phyloP scores from a whole-genome alignment of 2,329 filamentous ascomycete genomes.

The Elsinoe batatas region DNA sequence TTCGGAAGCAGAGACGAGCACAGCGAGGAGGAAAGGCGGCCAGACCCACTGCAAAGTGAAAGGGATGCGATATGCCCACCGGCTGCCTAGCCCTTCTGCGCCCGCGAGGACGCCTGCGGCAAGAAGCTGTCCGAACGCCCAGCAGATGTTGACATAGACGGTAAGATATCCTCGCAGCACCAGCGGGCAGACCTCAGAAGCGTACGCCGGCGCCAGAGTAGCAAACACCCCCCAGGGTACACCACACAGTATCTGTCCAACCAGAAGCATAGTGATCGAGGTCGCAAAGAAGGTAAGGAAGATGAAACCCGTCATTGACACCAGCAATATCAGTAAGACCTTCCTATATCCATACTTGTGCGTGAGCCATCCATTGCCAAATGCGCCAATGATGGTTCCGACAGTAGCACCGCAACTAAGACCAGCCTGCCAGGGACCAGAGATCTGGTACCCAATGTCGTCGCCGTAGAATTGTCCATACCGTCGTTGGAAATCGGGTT shows the following conservation, averaged over 20 bases:
- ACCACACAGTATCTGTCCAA: constrained; percentile 52
- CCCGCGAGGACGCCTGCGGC: constrained; percentile 33
- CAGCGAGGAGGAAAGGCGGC: constrained; percentile 31
- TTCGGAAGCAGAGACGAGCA: constrained; percentile 27
- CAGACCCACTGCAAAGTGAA: constrained; percentile 39
- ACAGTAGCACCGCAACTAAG: constrained; percentile 45
- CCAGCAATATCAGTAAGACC: constrained; percentile 7
- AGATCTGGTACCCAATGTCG: constrained; percentile 28
- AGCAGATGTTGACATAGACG: constrained; percentile 52
- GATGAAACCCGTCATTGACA: constrained; percentile 34
- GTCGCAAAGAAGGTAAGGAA: constrained; percentile 47
- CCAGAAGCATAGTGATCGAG: constrained; percentile 46
- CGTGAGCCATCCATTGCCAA: constrained; percentile 30
- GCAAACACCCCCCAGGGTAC: constrained; percentile 53
- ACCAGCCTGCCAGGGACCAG: constrained; percentile 30
- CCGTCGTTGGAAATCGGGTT: constrained; percentile 47
- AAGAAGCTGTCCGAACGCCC: constrained; percentile 52
- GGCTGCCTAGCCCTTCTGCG: constrained; percentile 22
- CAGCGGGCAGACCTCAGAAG: constrained; percentile 54
- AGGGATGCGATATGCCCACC: constrained; percentile 37
- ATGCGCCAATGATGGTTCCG: constrained; percentile 47
- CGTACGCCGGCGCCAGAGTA: constrained; percentile 50
- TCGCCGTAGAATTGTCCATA: constrained; percentile 45
- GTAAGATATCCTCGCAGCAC: constrained; percentile 49
- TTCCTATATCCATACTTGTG: constrained; percentile 18